phyloP scores from a whole-genome alignment of 352 stramenopile genomes.

The Globisporangium yorkense region DNA sequence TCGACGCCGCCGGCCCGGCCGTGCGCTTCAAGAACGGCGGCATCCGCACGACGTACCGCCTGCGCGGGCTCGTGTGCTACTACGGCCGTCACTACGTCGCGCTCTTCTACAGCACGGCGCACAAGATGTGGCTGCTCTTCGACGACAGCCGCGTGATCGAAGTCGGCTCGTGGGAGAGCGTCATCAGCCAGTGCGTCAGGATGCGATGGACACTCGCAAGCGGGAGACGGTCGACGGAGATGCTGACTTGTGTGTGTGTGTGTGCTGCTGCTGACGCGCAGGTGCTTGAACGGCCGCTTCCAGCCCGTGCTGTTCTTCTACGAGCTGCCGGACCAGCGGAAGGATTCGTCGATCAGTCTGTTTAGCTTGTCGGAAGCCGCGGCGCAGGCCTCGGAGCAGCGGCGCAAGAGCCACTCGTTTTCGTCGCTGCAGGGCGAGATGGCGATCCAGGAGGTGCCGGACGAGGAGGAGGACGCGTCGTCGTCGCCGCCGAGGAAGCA shows the following conservation, averaged over 20 bases:
- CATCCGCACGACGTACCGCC: constrained; percentile 65
- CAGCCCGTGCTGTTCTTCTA: constrained; percentile 83
- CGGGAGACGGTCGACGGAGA: too few relatives aligned
- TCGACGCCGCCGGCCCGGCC: constrained; percentile 60
- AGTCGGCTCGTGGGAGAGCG: constrained; percentile 68
- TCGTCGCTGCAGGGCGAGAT: constrained; percentile 43
- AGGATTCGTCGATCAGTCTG: constrained; percentile 75
- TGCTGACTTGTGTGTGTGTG: neutral
- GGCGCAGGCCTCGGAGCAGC: constrained; percentile 27
- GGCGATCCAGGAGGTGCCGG: constrained; percentile 44
- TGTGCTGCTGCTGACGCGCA: constrained; percentile 1
- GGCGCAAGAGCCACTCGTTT: constrained; percentile 54
- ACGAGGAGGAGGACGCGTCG: constrained; percentile 20
- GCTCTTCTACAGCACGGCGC: constrained; percentile 79
- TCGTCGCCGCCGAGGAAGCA: constrained; percentile 27
- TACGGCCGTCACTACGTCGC: constrained; percentile 82
- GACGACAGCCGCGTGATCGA: constrained; percentile 77
- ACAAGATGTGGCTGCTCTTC: constrained; percentile 86
- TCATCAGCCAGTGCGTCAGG: constrained; percentile 42
- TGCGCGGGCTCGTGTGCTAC: constrained; percentile 82
- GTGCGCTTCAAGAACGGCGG: constrained; percentile 67
- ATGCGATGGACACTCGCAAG: too few relatives aligned
- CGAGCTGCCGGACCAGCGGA: constrained; percentile 74
- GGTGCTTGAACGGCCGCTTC: constrained; percentile 73
- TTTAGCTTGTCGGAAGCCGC: constrained; percentile 31